phyloP scores from a whole-genome alignment of 202 grass and related monocot species.

The Thinopyrum obtusiflorum region DNA sequence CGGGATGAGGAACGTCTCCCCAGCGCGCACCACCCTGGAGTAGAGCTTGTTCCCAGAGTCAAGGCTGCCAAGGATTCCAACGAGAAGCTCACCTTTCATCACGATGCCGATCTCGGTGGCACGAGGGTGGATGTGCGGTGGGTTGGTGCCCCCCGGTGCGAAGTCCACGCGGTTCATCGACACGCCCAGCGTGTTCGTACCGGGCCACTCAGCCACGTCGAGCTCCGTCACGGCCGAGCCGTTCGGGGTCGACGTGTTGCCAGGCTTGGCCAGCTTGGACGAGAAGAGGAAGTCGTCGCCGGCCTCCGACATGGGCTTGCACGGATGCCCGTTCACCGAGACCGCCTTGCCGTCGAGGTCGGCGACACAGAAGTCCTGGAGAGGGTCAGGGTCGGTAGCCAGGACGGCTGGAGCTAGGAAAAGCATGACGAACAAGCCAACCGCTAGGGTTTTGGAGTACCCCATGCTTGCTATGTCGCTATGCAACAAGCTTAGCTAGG shows the following conservation, averaged over 20 bases:
- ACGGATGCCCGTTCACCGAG: conserved; percentile 47
- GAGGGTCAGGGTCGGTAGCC: conserved; percentile 50
- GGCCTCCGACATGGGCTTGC: conserved; percentile 15
- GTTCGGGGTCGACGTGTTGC: conserved; percentile 40
- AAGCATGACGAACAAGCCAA: neutral
- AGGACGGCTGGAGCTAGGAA: conserved; percentile 9
- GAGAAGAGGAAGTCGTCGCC: conserved; percentile 54
- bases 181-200: conserved; percentile 58
- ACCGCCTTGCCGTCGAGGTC: conserved; percentile 14
- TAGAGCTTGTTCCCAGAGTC: conserved; percentile 38
- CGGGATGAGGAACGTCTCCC: conserved; percentile 59
- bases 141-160: conserved; percentile 58
- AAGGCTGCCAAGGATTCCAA: conserved; percentile 51
- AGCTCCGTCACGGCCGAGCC: conserved; percentile 49
- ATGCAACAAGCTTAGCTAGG: neutral
- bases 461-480: neutral
- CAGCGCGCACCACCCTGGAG: conserved; percentile 45
- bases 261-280: neutral
- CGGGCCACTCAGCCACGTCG: conserved; percentile 43
- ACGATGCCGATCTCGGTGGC: conserved; percentile 52
- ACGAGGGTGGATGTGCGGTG: conserved; percentile 62
- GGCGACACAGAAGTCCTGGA: conserved; percentile 77
- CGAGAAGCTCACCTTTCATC: conserved; percentile 40
- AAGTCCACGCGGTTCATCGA: conserved; percentile 78
- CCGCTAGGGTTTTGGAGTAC: neutral